phyloP scores from a whole-genome alignment of 75 land plant genomes.

The Isoetes taiwanensis region DNA sequence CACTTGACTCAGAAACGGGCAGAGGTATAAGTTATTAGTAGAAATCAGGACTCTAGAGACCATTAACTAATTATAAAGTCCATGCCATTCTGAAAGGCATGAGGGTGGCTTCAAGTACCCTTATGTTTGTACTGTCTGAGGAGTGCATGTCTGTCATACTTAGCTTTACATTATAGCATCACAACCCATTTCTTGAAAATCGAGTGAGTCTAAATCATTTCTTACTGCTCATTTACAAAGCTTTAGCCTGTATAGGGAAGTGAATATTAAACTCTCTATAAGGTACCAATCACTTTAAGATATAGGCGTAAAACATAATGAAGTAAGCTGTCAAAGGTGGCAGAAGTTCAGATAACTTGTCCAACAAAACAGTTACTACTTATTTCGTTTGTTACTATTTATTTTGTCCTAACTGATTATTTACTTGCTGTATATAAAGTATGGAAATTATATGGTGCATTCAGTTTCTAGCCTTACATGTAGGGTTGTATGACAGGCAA shows the following conservation, averaged over 20 bases:
- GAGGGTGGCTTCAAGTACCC: not conserved
- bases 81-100: not conserved
- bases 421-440: not conserved
- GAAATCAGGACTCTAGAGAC: too few relatives aligned
- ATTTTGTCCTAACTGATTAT: not conserved
- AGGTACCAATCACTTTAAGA: too few relatives aligned
- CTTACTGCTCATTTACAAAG: not conserved
- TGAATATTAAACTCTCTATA: too few relatives aligned
- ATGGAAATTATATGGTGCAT: not conserved
- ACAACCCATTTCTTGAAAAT: not conserved
- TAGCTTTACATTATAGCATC: not conserved
- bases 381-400: too few relatives aligned
- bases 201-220: not conserved
- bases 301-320: not conserved
- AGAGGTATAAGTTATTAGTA: too few relatives aligned
- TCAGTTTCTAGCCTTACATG: slow-evolving; percentile 6
- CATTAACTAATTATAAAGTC: not conserved
- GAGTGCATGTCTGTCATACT: not conserved
- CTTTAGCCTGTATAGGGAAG: too few relatives aligned
- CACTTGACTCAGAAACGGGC: slow-evolving; percentile 28
- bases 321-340: not conserved
- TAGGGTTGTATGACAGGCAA: slow-evolving; percentile 25
- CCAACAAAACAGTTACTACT: not conserved
- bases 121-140: not conserved
- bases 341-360: not conserved